phyloP scores from a whole-genome alignment of 2,329 filamentous ascomycete genomes.

The Alternaria gansuensis region DNA sequence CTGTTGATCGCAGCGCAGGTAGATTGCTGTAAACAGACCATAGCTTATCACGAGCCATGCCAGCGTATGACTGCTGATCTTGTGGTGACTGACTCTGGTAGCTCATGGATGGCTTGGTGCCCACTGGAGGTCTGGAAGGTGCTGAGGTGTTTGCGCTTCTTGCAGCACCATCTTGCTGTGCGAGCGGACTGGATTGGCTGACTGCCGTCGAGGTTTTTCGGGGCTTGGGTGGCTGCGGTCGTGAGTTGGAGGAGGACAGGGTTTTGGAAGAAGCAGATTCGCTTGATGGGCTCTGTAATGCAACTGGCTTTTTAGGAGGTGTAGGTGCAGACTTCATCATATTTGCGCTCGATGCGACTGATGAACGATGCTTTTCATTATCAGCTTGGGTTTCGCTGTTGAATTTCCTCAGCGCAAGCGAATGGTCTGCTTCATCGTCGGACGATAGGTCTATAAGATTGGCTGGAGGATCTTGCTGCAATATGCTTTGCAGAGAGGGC shows the following conservation, averaged over 20 bases:
- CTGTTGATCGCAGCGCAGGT: conserved; percentile 46
- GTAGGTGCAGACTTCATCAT: conserved; percentile 46
- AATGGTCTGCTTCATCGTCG: conserved; percentile 49
- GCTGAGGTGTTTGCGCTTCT: conserved; percentile 43
- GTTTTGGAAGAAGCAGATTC: conserved; percentile 29
- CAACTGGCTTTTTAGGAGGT: conserved; percentile 47
- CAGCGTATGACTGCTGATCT: conserved; percentile 47
- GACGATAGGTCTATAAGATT: conserved; percentile 60
- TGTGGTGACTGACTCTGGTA: conserved; percentile 26
- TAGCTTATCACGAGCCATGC: conserved; percentile 52
- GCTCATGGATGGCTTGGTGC: conserved; percentile 39
- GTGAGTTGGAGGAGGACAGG: conserved; percentile 39
- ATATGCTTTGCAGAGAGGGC: conserved; percentile 25
- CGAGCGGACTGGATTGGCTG: conserved; percentile 41
- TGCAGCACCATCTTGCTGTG: conserved; percentile 33
- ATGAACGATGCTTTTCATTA: conserved; percentile 24
- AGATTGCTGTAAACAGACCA: conserved; percentile 53
- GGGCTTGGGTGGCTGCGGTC: conserved; percentile 47
- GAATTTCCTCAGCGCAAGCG: conserved; percentile 33
- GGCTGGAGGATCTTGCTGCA: conserved; percentile 41
- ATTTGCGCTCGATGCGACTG: conserved; percentile 31
- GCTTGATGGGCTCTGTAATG: conserved; percentile 53
- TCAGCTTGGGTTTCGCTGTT: conserved; percentile 41
- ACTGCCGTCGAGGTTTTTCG: conserved; percentile 39
- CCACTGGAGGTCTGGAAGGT: conserved; percentile 44